Evolutionary conservation across 768 basidiomycete species (phyloP), one percentile per base, ranked within the genome.

Genomic region (Boletus vinaceobasis): DNA sequence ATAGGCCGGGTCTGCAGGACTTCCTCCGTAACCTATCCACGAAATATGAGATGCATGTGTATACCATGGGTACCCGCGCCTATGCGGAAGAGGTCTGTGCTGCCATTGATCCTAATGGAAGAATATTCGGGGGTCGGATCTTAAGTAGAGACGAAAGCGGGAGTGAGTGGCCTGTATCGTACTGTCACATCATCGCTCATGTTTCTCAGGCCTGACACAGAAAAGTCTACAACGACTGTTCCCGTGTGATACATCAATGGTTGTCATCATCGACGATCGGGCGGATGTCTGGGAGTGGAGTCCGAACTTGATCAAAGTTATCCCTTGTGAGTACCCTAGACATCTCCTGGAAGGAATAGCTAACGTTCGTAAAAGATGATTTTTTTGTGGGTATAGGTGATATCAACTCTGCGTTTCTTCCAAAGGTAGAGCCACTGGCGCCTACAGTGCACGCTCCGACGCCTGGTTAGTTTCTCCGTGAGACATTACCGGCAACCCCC

Each of bases 241-340:
- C 67, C 97, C 97, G 7, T 93, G 91, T 53, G 96, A 98, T 72
- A 93, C 91, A 37, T 93, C 92, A 26, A 99, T 97, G 96, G 96
- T 98, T 1, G 96, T 98, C 61, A 90, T 99, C 62, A 98, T 99
- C 55, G 97, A 99, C 71, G 97, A 99, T 73, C 86, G 97, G 26
- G 89, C 93, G 4, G 97, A 99, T 67, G 96, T 99, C 32, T 99
- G 97, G 97, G 91, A 93, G 65, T 93, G 93, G 84, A 90, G 90
- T 65, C 93, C 95, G 2, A 98, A 99, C 72, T 79, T 99, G 37
- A 81, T 98, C 68, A 96, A 98, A 77, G 96, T 98, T 54, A 84
- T 98, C 23, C 96, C 96, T 52, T 99, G 95, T 95, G 57, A 60
- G 85, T 73, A 31, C 27, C n/a, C 15, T 3, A 33, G 35, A 40